Conservation (phyloP, 192 early-diverging fungal genomes). For the Podila epicladia region DNA sequence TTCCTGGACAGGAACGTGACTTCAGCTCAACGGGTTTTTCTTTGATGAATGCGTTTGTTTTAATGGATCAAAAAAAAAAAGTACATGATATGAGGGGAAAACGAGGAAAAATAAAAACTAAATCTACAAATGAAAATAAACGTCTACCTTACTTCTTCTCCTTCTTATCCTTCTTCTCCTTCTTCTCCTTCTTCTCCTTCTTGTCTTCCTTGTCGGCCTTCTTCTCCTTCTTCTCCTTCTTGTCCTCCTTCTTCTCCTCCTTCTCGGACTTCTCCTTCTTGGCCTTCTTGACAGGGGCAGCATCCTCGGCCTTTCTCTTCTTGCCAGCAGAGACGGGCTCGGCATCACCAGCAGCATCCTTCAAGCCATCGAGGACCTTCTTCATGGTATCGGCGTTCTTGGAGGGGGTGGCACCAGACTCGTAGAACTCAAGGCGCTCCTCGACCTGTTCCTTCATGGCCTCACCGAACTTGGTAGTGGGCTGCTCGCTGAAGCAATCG, state of each 20-base stretch:
- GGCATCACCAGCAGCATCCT: slow-evolving; percentile 69
- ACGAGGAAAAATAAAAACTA: slow-evolving; percentile 35
- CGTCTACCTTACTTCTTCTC: slow-evolving; percentile 7
- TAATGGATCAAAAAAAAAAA: not conserved
- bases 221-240: slow-evolving; percentile 64
- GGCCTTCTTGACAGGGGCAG: slow-evolving; percentile 45
- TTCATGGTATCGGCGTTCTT: slow-evolving; percentile 97
- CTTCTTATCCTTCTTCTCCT: slow-evolving; percentile 37
- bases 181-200: slow-evolving; percentile 18
- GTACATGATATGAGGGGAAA: not conserved
- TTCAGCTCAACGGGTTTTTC: too few species aligned
- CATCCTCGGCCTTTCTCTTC: slow-evolving; percentile 65
- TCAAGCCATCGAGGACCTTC: slow-evolving; percentile 75
- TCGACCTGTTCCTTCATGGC: slow-evolving; percentile 96
- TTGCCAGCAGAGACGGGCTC: slow-evolving; percentile 54
- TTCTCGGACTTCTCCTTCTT: slow-evolving; percentile 72
- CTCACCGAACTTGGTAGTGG: slow-evolving; percentile 93
- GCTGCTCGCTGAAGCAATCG: slow-evolving; percentile 94
- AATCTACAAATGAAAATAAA: not conserved
- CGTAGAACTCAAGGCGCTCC: slow-evolving; percentile 95
- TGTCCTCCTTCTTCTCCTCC: slow-evolving; percentile 63
- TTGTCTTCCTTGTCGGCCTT: not conserved
- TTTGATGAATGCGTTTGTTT: not conserved
- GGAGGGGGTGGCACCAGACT: slow-evolving; percentile 84
- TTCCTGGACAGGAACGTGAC: too few species aligned